These are phyloP conservation scores for Vitis riparia DNA, from an alignment of 164 flowering plant species.

Conservation along the genomic window DNA sequence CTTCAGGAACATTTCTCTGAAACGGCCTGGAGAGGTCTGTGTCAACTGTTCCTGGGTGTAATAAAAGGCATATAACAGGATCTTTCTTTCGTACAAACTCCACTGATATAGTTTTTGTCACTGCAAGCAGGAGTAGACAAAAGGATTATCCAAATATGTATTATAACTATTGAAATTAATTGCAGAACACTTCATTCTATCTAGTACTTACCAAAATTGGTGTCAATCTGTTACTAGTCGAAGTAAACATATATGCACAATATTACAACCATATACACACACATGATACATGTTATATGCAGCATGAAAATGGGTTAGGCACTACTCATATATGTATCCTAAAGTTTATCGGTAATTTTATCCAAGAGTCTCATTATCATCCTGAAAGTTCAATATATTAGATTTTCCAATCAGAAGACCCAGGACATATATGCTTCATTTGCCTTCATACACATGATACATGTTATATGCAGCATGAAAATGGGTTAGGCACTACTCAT, in stretches of 20 bases:
- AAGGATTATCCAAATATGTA: not conserved
- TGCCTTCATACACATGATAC: not conserved
- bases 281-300: too few relatives aligned
- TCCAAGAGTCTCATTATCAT: not conserved
- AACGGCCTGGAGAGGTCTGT: constrained; percentile 93
- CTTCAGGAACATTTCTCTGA: constrained; percentile 79
- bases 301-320: not conserved
- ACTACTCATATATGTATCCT: not conserved
- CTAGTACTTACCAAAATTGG: not conserved
- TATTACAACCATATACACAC: too few relatives aligned
- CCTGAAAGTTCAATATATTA: not conserved
- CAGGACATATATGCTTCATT: not conserved
- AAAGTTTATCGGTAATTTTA: not conserved
- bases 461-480: too few relatives aligned
- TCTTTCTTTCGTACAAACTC: constrained; percentile 82
- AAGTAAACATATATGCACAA: not conserved
- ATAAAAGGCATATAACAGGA: constrained; percentile 73
- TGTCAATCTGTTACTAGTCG: not conserved
- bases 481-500: not conserved
- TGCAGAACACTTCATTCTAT: too few relatives aligned
- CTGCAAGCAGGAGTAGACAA: constrained; percentile 38
- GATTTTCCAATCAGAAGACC: not conserved
- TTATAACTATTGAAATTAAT: not conserved
- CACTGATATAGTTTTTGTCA: constrained; percentile 81
- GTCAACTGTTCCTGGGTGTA: constrained; percentile 96